These are phyloP conservation scores for Leptoxyphium fumago DNA, from an alignment of 2,329 filamentous ascomycete species.

Conservation along the genomic window DNA sequence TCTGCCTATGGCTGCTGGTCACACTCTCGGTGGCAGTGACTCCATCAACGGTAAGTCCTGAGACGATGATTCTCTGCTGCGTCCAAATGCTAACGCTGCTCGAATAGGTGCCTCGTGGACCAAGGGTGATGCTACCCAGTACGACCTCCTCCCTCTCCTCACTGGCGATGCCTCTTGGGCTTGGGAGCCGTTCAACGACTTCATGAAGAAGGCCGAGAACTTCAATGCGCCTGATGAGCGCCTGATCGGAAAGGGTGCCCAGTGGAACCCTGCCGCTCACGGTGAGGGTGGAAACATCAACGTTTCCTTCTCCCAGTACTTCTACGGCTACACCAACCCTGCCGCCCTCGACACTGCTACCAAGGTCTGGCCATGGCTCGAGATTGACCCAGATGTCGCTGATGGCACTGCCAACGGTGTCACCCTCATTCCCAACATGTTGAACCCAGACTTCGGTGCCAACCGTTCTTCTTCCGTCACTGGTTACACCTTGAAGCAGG, in stretches of 20 bases:
- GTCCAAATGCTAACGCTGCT: neutral
- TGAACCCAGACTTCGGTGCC: slow-evolving; percentile 9
- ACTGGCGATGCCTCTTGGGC: slow-evolving; percentile 14
- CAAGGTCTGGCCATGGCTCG: slow-evolving; percentile 8
- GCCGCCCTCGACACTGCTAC: slow-evolving; percentile 11
- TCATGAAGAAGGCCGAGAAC: slow-evolving; percentile 13
- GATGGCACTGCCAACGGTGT: slow-evolving; percentile 11
- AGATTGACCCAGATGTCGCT: slow-evolving; percentile 10
- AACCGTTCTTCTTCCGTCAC: slow-evolving; percentile 15
- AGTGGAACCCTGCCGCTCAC: slow-evolving; percentile 6
- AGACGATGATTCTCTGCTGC: slow-evolving; percentile 7
- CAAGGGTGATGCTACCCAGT: slow-evolving; percentile 15
- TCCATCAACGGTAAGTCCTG: slow-evolving; percentile 19
- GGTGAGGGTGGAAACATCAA: slow-evolving; percentile 10
- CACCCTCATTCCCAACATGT: slow-evolving; percentile 15
- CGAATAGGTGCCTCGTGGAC: slow-evolving; percentile 12
- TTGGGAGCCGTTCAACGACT: slow-evolving; percentile 11
- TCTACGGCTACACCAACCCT: slow-evolving; percentile 13
- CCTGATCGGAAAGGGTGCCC: slow-evolving; percentile 9
- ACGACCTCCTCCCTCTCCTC: slow-evolving; percentile 15
- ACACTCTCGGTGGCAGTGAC: slow-evolving; percentile 13
- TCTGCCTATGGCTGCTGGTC: slow-evolving; percentile 13
- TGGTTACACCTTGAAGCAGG: slow-evolving; percentile 11
- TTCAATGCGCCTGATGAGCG: slow-evolving; percentile 10
- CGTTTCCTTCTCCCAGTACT: slow-evolving; percentile 11